Conservation (phyloP, 1,284 basidiomycete species). For the Fistulinella staudtii region DNA sequence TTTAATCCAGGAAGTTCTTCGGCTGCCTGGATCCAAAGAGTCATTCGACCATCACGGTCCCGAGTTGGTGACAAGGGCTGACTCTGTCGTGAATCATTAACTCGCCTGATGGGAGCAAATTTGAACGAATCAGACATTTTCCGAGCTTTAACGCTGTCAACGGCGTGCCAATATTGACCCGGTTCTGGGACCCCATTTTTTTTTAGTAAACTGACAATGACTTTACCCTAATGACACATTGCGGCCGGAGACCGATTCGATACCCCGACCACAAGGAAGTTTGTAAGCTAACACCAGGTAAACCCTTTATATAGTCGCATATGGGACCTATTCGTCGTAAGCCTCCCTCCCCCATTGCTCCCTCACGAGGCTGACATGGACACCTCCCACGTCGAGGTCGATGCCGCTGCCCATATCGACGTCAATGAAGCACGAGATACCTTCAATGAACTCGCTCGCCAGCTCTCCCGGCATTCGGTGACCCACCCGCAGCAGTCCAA, state of each 20-base stretch:
- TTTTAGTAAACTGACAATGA: no score
- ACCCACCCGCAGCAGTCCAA: constrained; percentile 20
- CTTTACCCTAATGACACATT: no score
- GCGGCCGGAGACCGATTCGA: not conserved
- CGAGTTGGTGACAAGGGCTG: not conserved
- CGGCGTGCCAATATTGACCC: no score
- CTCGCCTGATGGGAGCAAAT: no score
- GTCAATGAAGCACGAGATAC: constrained; percentile 45
- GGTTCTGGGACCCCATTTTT: no score
- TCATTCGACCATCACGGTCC: not conserved
- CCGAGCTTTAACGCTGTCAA: no score
- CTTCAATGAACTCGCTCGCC: constrained; percentile 51
- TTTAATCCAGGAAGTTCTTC: no score
- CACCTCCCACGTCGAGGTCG: constrained; percentile 22
- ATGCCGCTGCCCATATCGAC: constrained; percentile 34
- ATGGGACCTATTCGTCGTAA: not conserved
- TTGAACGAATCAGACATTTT: no score
- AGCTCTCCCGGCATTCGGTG: constrained; percentile 29
- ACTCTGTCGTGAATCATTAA: no score
- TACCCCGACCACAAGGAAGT: not conserved
- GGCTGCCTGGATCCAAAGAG: not conserved
- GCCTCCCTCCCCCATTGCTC: not conserved
- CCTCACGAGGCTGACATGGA: constrained; percentile 10
- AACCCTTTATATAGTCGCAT: constrained; percentile 17
- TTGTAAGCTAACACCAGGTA: constrained; percentile 16